These are phyloP conservation scores for Vitis hybrid DNA, from an alignment of 177 flowering plant species.

Conservation along the genomic window DNA sequence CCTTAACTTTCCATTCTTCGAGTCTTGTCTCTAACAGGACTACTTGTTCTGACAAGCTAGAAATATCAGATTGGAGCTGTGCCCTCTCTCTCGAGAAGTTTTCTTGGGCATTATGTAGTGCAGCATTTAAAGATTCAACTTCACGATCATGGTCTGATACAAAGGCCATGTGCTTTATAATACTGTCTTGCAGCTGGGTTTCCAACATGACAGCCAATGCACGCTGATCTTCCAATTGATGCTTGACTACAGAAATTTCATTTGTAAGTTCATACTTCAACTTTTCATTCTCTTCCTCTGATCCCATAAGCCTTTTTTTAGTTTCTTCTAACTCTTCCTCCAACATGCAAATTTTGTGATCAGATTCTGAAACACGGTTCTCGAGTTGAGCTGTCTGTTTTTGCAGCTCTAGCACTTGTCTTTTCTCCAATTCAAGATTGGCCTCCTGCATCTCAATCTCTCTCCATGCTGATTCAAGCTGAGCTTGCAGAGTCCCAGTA, in stretches of 20 bases:
- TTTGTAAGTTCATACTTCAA: conserved; percentile 25
- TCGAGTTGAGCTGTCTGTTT: conserved; percentile 26
- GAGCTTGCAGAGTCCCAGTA: conserved; percentile 11
- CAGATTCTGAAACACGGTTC: conserved; percentile 17
- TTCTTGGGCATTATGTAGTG: conserved; percentile 26
- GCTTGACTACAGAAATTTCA: conserved; percentile 6
- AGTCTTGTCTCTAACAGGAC: conserved; percentile 30
- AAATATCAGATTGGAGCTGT: conserved; percentile 35
- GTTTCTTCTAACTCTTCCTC: conserved; percentile 23
- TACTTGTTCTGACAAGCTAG: conserved; percentile 28
- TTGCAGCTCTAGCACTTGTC: conserved; percentile 22
- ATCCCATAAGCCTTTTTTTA: conserved; percentile 21
- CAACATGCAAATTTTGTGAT: conserved; percentile 16
- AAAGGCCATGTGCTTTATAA: conserved; percentile 22
- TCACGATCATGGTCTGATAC: conserved; percentile 33
- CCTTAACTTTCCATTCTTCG: conserved; percentile 36
- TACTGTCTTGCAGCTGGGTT: conserved; percentile 38
- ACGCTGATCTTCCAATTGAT: conserved; percentile 30
- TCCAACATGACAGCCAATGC: conserved; percentile 25
- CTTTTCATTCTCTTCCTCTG: conserved; percentile 32
- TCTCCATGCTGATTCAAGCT: conserved; percentile 25
- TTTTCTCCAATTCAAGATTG: conserved; percentile 29
- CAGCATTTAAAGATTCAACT: conserved; percentile 38
- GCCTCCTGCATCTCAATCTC: conserved; percentile 28
- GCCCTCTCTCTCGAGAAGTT: conserved; percentile 40